phyloP scores from a whole-genome alignment of 192 early-diverging fungal species.

The Nowakowskiella sp. region DNA sequence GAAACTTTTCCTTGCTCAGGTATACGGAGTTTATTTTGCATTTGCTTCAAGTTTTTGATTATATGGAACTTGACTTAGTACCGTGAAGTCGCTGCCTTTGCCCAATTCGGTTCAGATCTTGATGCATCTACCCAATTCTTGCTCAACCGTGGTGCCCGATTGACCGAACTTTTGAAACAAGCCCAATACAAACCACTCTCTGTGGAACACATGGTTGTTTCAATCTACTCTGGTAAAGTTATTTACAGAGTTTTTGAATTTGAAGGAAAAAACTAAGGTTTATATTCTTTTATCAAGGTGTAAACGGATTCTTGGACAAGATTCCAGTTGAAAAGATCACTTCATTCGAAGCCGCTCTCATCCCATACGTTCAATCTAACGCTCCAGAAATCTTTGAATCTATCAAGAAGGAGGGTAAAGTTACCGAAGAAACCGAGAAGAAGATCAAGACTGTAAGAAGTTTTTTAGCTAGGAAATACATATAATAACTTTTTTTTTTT shows the following conservation, averaged over 20 bases:
- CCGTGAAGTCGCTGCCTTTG: constrained; percentile 99
- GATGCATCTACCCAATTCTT: constrained; percentile 99
- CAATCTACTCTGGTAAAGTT: constrained; percentile 77
- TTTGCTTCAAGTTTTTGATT: constrained; percentile 14
- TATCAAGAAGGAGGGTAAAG: constrained; percentile 83
- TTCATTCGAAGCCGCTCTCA: constrained; percentile 86
- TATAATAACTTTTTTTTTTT: no score
- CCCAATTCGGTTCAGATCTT: constrained; percentile 99
- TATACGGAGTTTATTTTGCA: background rate
- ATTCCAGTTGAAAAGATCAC: constrained; percentile 87
- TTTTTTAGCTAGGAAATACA: no score
- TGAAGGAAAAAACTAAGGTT: background rate
- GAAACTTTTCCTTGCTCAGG: constrained; percentile 98
- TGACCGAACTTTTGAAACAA: constrained; percentile 99
- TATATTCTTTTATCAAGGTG: constrained; percentile 41
- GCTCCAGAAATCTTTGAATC: constrained; percentile 79
- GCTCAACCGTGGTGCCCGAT: constrained; percentile 98
- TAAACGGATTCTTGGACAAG: constrained; percentile 99
- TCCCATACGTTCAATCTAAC: constrained; percentile 80
- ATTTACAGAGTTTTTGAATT: no score
- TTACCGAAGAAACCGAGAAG: constrained; percentile 81
- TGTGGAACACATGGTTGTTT: constrained; percentile 95
- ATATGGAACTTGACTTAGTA: no score
- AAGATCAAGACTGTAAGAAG: constrained; percentile 91
- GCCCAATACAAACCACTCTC: constrained; percentile 94